These are phyloP conservation scores for Candida sojae DNA, from an alignment of 1,139 yeast genomes.

Conservation along the genomic window DNA sequence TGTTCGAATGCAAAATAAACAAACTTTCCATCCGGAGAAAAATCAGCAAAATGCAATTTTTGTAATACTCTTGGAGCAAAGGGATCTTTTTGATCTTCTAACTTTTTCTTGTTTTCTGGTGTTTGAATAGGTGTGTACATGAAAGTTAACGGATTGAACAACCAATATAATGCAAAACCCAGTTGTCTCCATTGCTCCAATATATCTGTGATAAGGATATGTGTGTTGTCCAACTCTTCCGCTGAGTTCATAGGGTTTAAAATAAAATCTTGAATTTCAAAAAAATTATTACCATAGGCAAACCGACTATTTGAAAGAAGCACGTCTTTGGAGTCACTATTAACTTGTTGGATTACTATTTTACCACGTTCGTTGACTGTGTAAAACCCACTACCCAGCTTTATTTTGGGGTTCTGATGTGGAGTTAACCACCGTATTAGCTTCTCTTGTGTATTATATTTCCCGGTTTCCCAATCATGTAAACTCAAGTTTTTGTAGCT, in stretches of 20 bases:
- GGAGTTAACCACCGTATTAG: conserved; percentile 31
- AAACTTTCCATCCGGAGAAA: conserved; percentile 40
- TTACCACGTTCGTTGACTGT: conserved; percentile 20
- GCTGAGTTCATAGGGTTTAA: conserved; percentile 37
- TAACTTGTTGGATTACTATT: conserved; percentile 23
- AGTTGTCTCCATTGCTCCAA: conserved; percentile 44
- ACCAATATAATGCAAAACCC: conserved; percentile 43
- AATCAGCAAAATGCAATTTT: conserved; percentile 44
- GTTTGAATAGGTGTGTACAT: conserved; percentile 30
- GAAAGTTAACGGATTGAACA: conserved; percentile 23
- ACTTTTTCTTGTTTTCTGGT: conserved; percentile 8
- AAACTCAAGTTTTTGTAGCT: conserved; percentile 32
- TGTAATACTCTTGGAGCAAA: conserved; percentile 14
- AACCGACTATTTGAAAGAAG: conserved; percentile 29
- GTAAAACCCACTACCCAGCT: conserved; percentile 31
- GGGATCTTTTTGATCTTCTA: conserved; percentile 8
- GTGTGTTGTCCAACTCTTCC: conserved; percentile 26
- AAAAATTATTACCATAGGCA: conserved; percentile 34
- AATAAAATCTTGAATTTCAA: conserved; percentile 27
- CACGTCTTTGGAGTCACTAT: conserved; percentile 18
- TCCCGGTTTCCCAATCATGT: conserved; percentile 25
- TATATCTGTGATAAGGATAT: conserved; percentile 36
- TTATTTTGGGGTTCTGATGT: conserved; percentile 30
- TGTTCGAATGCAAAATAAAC: conserved; percentile 39
- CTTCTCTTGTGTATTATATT: conserved; percentile 20